These are phyloP conservation scores for Lactifluus rugatus DNA, from an alignment of 768 basidiomycete genomes.

Conservation along the genomic window DNA sequence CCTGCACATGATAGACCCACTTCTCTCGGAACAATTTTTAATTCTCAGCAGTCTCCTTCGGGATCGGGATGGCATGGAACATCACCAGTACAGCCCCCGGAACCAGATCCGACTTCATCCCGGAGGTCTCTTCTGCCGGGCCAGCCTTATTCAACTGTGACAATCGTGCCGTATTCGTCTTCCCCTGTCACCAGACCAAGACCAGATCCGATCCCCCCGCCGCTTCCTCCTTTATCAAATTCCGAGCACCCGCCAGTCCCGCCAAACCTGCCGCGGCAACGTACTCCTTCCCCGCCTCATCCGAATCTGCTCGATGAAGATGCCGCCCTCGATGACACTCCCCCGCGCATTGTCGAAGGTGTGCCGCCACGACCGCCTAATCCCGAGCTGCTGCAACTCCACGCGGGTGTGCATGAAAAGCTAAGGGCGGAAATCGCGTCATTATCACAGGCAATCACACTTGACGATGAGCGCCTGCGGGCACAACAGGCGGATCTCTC, in stretches of 20 bases:
- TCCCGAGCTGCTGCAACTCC: slow-evolving; percentile 77
- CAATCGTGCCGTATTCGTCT: slow-evolving; percentile 1
- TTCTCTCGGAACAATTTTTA: slow-evolving; percentile 14
- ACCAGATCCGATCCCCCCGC: neutral
- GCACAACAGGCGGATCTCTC: slow-evolving; percentile 78
- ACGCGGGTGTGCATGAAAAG: slow-evolving; percentile 67
- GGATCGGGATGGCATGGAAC: neutral
- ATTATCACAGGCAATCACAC: slow-evolving; percentile 50
- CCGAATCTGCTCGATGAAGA: slow-evolving; percentile 65
- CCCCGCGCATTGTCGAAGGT: slow-evolving; percentile 23
- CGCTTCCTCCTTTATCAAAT: slow-evolving; percentile 3
- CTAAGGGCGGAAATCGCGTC: slow-evolving; percentile 62
- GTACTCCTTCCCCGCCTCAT: slow-evolving; percentile 24
- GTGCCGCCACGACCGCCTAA: slow-evolving; percentile 81
- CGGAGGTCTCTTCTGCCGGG: slow-evolving; percentile 24
- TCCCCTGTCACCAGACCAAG: neutral
- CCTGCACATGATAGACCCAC: slow-evolving; percentile 21
- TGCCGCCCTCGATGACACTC: slow-evolving; percentile 22
- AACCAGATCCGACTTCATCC: slow-evolving; percentile 11
- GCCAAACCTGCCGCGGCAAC: slow-evolving; percentile 13
- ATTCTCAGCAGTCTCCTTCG: neutral
- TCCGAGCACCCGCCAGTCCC: slow-evolving; percentile 14
- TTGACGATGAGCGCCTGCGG: slow-evolving; percentile 67
- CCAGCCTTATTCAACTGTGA: slow-evolving; percentile 23
- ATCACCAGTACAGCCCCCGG: neutral